Base-by-base conservation (phyloP, 306 rosid species). In the Sesbania bispinosa region DNA sequence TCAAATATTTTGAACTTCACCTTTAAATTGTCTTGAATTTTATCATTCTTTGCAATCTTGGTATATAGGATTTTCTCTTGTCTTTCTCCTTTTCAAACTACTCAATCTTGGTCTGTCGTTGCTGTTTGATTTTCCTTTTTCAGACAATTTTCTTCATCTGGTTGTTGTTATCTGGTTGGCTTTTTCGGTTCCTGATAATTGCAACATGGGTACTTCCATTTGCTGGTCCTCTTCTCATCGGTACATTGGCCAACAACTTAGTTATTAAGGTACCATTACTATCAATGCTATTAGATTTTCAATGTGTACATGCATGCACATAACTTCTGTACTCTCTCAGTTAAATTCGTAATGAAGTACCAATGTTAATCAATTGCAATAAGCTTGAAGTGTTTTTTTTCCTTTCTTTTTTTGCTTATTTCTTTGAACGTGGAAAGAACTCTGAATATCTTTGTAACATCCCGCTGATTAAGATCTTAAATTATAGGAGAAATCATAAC, bases 151-250 rank as follows among this genome's bases (percentile, higher is more conserved):
- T 93, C 88, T 90, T 93, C 84, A 79, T 93, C 70, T 93, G 97
- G 98, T 86, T 93, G 67, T 97, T 96, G 23, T 78, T 93, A 18
- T 93, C 98, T 65, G 98, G 98, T 58, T 93, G 98, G 97, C 94
- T 90, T 21, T 93, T 93, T 29, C 97, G 97, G 71, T 2, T 83
- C 59, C 74, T 93, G 73, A 82, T 93, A 62, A 42, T 88, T 32
- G 96, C 87, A 6, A 80, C 85, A 4, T 93, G 98, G 97, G 83
- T 93, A n/a, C 88, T 93, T 62, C 98, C 98, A 3, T 87, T 93
- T 75, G 97, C 98, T 8, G 98, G 92, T 65, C 98, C 98, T 57
- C 87, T 93, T 64, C 92, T 93, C 65, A 77, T 93, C 52, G 97
- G 97, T 62, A 79, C 97, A 1, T 67, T 93, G 65, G 97, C 96